phyloP scores from a whole-genome alignment of 371 early-diverging fungal species.

The Mortierella sp. region DNA sequence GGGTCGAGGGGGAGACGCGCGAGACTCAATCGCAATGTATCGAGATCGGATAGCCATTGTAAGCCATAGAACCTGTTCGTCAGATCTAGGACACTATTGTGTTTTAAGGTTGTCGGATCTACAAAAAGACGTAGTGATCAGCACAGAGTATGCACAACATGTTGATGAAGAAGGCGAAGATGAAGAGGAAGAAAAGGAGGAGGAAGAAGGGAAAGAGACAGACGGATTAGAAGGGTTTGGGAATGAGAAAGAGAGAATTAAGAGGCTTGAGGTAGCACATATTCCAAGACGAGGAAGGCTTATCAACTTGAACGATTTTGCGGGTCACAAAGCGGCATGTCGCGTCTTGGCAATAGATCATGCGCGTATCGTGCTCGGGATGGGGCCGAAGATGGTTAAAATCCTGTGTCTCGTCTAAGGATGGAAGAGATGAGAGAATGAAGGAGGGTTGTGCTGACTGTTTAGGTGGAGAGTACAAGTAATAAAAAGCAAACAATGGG shows the following conservation, averaged over 20 bases:
- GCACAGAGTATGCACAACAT: slow-evolving; percentile 24
- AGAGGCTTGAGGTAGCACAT: background rate
- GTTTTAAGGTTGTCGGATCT: slow-evolving; percentile 28
- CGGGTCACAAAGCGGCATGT: slow-evolving; percentile 29
- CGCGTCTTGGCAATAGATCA: slow-evolving; percentile 47
- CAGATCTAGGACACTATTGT: slow-evolving; percentile 37
- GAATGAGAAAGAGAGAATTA: background rate
- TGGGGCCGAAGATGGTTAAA: slow-evolving; percentile 37
- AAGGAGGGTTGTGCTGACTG: background rate
- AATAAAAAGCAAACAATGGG: background rate
- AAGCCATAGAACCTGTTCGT: slow-evolving; percentile 37
- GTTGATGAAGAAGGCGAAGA: background rate
- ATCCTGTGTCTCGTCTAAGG: slow-evolving; percentile 36
- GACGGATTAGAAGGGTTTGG: background rate
- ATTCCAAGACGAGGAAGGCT: slow-evolving; percentile 17
- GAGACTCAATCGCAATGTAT: slow-evolving; percentile 49
- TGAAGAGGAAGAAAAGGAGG: slow-evolving; percentile 10
- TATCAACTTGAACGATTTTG: slow-evolving; percentile 28
- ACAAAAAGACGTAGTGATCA: slow-evolving; percentile 19
- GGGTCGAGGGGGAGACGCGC: slow-evolving; percentile 44
- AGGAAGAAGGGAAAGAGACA: background rate
- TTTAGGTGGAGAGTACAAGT: background rate
- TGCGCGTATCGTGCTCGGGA: slow-evolving; percentile 47
- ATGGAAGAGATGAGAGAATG: background rate
- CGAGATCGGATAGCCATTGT: slow-evolving; percentile 45